Percentiles rank a stretch among this genome's conserved stretches.
phyloP scores from a whole-genome alignment of 1,284 basidiomycete genomes.

The Ceratobasidium sp. region DNA sequence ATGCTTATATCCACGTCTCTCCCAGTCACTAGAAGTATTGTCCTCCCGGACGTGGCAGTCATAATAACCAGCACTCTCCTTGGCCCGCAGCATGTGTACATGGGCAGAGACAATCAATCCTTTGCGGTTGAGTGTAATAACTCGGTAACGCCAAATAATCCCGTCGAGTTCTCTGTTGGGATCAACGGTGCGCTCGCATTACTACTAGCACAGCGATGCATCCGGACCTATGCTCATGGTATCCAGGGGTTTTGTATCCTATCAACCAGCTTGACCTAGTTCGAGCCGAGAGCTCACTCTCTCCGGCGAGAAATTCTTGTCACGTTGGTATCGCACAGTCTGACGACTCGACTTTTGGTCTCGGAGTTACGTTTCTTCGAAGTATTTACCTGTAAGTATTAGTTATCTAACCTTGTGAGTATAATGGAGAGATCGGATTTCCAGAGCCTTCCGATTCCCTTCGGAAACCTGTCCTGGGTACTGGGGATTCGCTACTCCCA shows the following conservation, averaged over 20 bases:
- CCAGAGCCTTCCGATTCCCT: conserved; percentile 19
- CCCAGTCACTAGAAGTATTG: conserved; percentile 22
- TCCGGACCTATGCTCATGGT: neutral
- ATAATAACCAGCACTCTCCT: conserved; percentile 2
- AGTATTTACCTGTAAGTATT: conserved; percentile 24
- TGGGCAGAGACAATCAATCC: neutral
- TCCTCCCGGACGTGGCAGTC: conserved; percentile 2
- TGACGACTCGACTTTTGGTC: neutral
- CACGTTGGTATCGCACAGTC: conserved; percentile 18
- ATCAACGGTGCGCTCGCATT: conserved; percentile 5
- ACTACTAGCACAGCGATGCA: no score
- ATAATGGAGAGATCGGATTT: no score
- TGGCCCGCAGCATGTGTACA: conserved; percentile 1
- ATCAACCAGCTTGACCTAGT: conserved; percentile 12
- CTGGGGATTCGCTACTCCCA: no score
- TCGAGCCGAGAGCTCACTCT: neutral
- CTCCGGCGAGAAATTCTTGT: neutral
- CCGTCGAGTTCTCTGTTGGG: conserved; percentile 13
- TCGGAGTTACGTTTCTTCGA: conserved; percentile 15
- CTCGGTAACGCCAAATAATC: neutral
- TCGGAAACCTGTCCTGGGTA: conserved; percentile 18
- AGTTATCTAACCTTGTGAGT: no score
- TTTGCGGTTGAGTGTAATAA: conserved; percentile 13
- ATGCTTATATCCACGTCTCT: neutral
- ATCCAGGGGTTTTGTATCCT: conserved; percentile 16